Evolutionary conservation across 2,329 filamentous ascomycete genomes (phyloP).

Genomic region (Microcyclospora tardicrescens): DNA sequence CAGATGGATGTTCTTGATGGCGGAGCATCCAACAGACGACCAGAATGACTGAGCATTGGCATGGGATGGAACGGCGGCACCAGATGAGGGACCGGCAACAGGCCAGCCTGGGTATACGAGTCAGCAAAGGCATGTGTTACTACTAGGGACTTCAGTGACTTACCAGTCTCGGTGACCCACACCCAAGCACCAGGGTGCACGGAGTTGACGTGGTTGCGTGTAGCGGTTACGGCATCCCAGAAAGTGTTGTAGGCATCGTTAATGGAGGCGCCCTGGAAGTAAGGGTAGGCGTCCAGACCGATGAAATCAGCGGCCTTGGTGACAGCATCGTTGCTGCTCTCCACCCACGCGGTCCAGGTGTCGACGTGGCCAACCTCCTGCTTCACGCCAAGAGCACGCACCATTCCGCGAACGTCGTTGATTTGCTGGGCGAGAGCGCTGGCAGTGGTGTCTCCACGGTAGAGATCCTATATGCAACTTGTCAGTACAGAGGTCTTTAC

Average conservation of each 20-base stretch:
- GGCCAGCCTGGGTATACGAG: constrained; percentile 43
- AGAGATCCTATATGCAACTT: constrained; percentile 36
- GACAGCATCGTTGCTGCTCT: constrained; percentile 46
- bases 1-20: constrained; percentile 33
- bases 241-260: constrained; percentile 44
- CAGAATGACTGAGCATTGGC: constrained; percentile 53
- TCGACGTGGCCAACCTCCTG: constrained; percentile 53
- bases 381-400: constrained; percentile 33
- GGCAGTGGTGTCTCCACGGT: constrained; percentile 39
- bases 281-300: constrained; percentile 53
- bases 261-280: constrained; percentile 50
- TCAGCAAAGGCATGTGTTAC: constrained; percentile 10
- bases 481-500: neutral
- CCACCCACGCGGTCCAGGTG: constrained; percentile 41
- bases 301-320: constrained; percentile 52
- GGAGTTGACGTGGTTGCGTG: constrained; percentile 31
- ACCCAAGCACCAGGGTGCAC: constrained; percentile 22
- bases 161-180: constrained; percentile 22
- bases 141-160: constrained; percentile 2
- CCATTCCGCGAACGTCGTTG: constrained; percentile 41
- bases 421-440: constrained; percentile 32
- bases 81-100: constrained; percentile 39
- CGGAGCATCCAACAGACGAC: constrained; percentile 46
- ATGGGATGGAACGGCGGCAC: constrained; percentile 41
- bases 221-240: constrained; percentile 26